A percentile compares a stretch with the other conserved stretches of the same genome.
phyloP scores from a whole-genome alignment of 148 eudicot species.

The Euryodendron excelsum region DNA sequence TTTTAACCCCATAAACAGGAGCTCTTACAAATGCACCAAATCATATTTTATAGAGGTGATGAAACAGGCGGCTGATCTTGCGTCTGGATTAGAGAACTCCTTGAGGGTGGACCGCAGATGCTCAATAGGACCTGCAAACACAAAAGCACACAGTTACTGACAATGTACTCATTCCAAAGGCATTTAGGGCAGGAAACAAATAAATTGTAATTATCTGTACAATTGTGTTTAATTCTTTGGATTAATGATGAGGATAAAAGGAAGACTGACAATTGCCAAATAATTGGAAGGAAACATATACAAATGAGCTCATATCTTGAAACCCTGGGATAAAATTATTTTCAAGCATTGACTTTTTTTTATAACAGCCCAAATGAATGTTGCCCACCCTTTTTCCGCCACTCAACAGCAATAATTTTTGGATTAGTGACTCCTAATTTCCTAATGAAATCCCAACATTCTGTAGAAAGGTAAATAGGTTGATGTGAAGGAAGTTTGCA shows the following conservation, averaged over 20 bases:
- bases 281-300: not conserved
- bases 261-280: too few relatives aligned
- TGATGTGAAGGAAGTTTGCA: not conserved
- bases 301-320: not conserved
- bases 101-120: slow-evolving; percentile 86
- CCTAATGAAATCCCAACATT: too few relatives aligned
- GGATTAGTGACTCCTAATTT: not conserved
- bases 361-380: too few relatives aligned
- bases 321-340: not conserved
- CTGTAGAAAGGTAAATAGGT: not conserved
- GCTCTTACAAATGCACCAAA: slow-evolving; percentile 10
- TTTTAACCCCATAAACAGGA: slow-evolving; percentile 7
- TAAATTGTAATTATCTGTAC: not conserved
- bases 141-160: not conserved
- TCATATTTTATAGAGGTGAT: slow-evolving; percentile 30
- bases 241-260: not conserved
- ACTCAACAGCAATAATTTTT: not conserved
- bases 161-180: not conserved
- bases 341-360: not conserved
- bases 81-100: slow-evolving; percentile 46
- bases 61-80: slow-evolving; percentile 63
- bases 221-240: not conserved
- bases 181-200: not conserved
- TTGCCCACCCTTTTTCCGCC: too few relatives aligned
- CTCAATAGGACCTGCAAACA: slow-evolving; percentile 70